A percentile compares a stretch with the other conserved stretches of the same genome.
These are phyloP conservation scores for Irpex lacteus DNA, from an alignment of 1,284 basidiomycete species.

Conservation along the genomic window DNA sequence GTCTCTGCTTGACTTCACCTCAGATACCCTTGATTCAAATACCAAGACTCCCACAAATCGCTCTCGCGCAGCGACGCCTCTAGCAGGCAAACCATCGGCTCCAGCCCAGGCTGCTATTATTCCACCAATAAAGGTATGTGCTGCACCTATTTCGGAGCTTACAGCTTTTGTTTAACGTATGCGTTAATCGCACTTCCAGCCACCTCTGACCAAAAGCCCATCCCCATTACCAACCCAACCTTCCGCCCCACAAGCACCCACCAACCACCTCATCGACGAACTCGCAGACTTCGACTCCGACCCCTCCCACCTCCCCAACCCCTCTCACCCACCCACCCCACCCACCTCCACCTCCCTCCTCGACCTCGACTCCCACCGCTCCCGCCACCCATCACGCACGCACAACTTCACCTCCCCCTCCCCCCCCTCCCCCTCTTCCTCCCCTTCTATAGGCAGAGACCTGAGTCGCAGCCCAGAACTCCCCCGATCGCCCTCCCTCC, in stretches of 20 bases:
- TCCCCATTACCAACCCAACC: not conserved
- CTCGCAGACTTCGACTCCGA: conserved; percentile 58
- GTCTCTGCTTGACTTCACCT: not conserved
- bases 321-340: conserved; percentile 1
- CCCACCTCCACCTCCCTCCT: conserved; percentile 16
- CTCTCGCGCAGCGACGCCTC: not conserved
- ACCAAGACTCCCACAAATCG: conserved; percentile 17
- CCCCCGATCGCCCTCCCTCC: conserved; percentile 30
- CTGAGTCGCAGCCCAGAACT: conserved; percentile 15
- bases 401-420: not conserved
- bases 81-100: not conserved
- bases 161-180: no score
- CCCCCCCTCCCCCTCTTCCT: no score
- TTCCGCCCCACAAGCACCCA: no score
- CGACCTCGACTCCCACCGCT: conserved; percentile 13
- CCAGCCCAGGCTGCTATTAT: not conserved
- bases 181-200: not conserved
- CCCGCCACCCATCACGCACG: conserved; percentile 6
- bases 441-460: no score
- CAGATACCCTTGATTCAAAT: not conserved
- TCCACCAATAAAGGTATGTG: not conserved
- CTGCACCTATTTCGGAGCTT: not conserved
- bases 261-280: conserved; percentile 50
- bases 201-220: not conserved
- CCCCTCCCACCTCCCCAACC: conserved; percentile 45